These are phyloP conservation scores for Zhuliangozyma blackwelliae DNA, from an alignment of 1,139 yeast species.

Conservation along the genomic window DNA sequence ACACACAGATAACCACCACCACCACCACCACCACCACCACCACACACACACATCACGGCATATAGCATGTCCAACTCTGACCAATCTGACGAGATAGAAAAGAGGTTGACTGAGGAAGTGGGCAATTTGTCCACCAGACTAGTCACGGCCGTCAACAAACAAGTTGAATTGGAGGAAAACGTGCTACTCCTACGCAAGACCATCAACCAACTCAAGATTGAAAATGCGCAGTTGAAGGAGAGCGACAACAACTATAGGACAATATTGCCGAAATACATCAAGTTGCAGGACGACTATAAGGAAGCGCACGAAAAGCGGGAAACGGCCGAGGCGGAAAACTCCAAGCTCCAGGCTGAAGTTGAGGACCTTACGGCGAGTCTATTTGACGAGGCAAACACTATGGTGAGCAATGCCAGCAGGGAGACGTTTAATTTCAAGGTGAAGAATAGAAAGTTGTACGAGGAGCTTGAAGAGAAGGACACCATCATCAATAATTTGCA, in stretches of 20 bases:
- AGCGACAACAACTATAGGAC: conserved; percentile 26
- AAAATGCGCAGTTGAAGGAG: conserved; percentile 14
- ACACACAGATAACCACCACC: no score
- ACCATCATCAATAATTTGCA: conserved; percentile 60
- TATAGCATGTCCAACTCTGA: no score
- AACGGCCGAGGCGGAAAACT: conserved; percentile 55
- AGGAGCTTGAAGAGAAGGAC: conserved; percentile 71
- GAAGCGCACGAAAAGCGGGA: conserved; percentile 26
- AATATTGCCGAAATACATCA: conserved; percentile 24
- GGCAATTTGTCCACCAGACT: conserved; percentile 55
- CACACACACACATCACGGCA: no score
- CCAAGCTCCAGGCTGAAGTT: conserved; percentile 61
- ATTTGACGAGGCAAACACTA: conserved; percentile 75
- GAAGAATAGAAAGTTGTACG: conserved; percentile 54
- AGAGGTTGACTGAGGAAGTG: conserved; percentile 51
- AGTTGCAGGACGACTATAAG: conserved; percentile 30
- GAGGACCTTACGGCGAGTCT: conserved; percentile 73
- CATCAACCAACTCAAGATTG: conserved; percentile 19
- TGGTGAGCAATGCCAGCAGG: conserved; percentile 70
- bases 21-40: no score
- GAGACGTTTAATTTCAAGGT: conserved; percentile 52
- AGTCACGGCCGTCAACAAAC: conserved; percentile 58
- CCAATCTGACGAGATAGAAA: conserved; percentile 14
- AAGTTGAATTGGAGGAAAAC: conserved; percentile 48
- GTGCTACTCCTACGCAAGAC: conserved; percentile 32